Evolutionary conservation across 305 asterid genomes (phyloP), one percentile per base, ranked within the genome.

Genomic region (Solanum chacoense): DNA sequence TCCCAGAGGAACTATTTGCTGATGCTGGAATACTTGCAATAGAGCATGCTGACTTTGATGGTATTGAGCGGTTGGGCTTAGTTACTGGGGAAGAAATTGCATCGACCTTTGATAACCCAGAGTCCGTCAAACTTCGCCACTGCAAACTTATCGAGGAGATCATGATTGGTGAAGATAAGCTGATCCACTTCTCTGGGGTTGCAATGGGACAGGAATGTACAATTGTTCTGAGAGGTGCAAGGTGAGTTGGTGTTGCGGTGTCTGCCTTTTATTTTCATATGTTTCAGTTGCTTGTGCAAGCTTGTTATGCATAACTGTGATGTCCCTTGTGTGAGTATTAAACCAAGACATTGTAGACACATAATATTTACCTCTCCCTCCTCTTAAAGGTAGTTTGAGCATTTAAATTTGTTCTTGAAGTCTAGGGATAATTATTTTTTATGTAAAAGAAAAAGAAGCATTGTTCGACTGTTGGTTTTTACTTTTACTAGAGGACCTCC

Each of bases 1-100:
- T 97, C 88, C 98, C 99, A 0, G 99, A 96, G 92, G 99, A 96
- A 89, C 91, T 97, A 59, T 97, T 96, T 93, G 99, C 99, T 84
- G 98, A 96, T 91, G 95, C 99, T 85, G 98, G 98, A 59, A 90
- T 96, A 72, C 98, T 96, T 35, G 99, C 99, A 42, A 96, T 97
- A 85, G 99, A 96, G 93, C 99, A 97, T 93, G 99, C 99, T 77
- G 99, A 97, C 90, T 97, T 97, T 92, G 99, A 97, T 91, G 99
- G 99, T 81, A 97, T 97, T 85, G 99, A 97, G 92, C 95, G 99
- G 6, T 92, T 97, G 87, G 99, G 92, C 87, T 97, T 97, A 87
- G 99, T 97, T 88, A 97, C 99, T 72, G 99, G 99, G 6, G 99
- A 98, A 88, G 99, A 97, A 75, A 97, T 97, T 73, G 97, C 99